Conservation (phyloP, 2,329 filamentous ascomycete genomes). For the Colletotrichum salicis region DNA sequence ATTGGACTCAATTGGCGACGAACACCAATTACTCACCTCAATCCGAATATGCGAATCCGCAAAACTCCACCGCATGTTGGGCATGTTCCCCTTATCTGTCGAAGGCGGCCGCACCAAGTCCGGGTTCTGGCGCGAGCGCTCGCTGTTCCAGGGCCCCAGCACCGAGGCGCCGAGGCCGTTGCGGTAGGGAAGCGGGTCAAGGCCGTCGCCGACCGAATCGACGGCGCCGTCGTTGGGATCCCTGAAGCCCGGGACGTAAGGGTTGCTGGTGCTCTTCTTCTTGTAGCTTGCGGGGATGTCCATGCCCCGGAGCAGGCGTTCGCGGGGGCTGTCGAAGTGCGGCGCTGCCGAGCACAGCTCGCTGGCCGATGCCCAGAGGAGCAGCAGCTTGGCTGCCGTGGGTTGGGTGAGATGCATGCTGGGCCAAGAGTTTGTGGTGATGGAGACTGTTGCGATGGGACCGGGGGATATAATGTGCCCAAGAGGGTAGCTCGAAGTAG, state of each 20-base stretch:
- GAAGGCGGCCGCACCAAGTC: slow-evolving; percentile 77
- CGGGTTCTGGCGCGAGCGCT: slow-evolving; percentile 75
- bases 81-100: slow-evolving; percentile 76
- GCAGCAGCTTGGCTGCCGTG: slow-evolving; percentile 29
- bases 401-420: slow-evolving; percentile 34
- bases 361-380: slow-evolving; percentile 25
- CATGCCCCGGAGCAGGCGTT: slow-evolving; percentile 63
- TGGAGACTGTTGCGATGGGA: neutral
- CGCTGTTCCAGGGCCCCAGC: slow-evolving; percentile 75
- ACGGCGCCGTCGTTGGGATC: slow-evolving; percentile 73
- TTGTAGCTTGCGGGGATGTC: slow-evolving; percentile 56
- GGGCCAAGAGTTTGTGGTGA: neutral
- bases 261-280: slow-evolving; percentile 50
- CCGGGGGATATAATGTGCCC: neutral
- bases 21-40: slow-evolving; percentile 55
- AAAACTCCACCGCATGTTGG: slow-evolving; percentile 80
- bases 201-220: slow-evolving; percentile 67
- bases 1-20: neutral
- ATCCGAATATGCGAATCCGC: slow-evolving; percentile 72
- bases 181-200: slow-evolving; percentile 74
- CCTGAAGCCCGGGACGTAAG: slow-evolving; percentile 68
- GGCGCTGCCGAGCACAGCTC: slow-evolving; percentile 31
- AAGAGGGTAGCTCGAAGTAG: slow-evolving; percentile 3
- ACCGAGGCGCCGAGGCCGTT: slow-evolving; percentile 74
- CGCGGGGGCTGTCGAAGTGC: slow-evolving; percentile 62